Evolutionary conservation across 192 early-diverging fungal species (phyloP).

Genomic region (Nowakowskiella sp.): DNA sequence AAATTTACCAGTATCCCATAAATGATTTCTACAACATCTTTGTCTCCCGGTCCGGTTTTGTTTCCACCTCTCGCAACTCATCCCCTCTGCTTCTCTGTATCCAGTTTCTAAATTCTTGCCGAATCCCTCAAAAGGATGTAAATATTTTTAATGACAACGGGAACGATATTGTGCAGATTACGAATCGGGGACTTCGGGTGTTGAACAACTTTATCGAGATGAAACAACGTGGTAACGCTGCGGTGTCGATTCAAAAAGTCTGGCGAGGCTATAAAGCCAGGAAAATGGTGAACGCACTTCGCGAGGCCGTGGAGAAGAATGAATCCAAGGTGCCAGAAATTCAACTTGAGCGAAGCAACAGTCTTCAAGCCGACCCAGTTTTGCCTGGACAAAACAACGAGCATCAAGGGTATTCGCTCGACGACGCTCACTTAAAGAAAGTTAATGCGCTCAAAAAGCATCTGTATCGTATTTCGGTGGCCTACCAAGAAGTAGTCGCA

Average conservation of each 20-base stretch:
- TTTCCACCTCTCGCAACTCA: conserved; percentile 1
- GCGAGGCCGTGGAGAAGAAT: neutral
- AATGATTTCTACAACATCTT: conserved; percentile 7
- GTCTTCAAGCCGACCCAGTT: too few relatives aligned
- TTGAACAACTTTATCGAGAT: conserved; percentile 17
- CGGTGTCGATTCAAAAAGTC: conserved; percentile 17
- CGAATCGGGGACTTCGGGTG: conserved; percentile 12
- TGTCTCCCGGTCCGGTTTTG: conserved; percentile 1
- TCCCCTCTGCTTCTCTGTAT: neutral
- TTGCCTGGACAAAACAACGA: neutral
- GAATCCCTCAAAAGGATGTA: neutral
- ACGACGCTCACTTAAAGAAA: conserved; percentile 12
- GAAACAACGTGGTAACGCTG: conserved; percentile 13
- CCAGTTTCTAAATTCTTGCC: neutral
- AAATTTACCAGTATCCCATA: conserved; percentile 6
- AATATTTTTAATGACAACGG: conserved; percentile 9
- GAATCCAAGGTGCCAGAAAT: neutral
- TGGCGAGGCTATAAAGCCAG: conserved; percentile 21
- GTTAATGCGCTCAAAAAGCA: conserved; percentile 27
- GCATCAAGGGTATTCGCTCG: conserved; percentile 1
- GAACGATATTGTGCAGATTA: conserved; percentile 11
- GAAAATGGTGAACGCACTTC: neutral
- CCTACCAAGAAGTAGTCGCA: conserved; percentile 30
- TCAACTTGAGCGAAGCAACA: too few relatives aligned
- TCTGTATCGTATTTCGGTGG: conserved; percentile 23